Conservation (phyloP, 2,329 filamentous ascomycete species). For the Fusarium sp. region DNA sequence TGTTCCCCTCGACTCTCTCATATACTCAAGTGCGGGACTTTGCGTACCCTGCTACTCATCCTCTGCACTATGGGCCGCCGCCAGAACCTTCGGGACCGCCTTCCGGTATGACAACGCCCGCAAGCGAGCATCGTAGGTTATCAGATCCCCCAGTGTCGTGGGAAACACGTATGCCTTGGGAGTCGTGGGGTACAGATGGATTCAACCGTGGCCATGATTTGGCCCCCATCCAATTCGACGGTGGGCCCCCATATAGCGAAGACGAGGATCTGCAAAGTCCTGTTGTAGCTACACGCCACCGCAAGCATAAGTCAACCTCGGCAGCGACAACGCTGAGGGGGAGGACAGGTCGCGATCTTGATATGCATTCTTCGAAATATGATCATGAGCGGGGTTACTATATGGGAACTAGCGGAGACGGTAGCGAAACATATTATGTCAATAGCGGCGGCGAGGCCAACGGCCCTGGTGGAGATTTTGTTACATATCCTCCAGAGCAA, state of each 20-base stretch:
- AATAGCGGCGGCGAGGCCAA: slow-evolving; percentile 75
- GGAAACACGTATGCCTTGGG: slow-evolving; percentile 74
- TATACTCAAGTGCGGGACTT: slow-evolving; percentile 97
- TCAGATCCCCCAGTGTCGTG: slow-evolving; percentile 83
- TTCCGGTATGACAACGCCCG: slow-evolving; percentile 85
- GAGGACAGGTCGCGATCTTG: slow-evolving; percentile 58
- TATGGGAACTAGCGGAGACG: slow-evolving; percentile 73
- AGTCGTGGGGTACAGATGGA: slow-evolving; percentile 62
- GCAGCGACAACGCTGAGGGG: slow-evolving; percentile 56
- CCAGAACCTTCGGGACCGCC: slow-evolving; percentile 75
- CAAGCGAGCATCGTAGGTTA: slow-evolving; percentile 80
- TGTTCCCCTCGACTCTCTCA: slow-evolving; percentile 84
- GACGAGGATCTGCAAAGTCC: slow-evolving; percentile 95
- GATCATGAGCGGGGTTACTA: slow-evolving; percentile 74
- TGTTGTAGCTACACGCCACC: slow-evolving; percentile 84
- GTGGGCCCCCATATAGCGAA: slow-evolving; percentile 93
- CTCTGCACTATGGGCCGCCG: slow-evolving; percentile 93
- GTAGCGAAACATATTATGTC: slow-evolving; percentile 79
- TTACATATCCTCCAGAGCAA: slow-evolving; percentile 78
- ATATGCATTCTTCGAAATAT: slow-evolving; percentile 60
- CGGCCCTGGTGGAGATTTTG: slow-evolving; percentile 81
- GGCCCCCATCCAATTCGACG: slow-evolving; percentile 83
- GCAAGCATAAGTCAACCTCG: slow-evolving; percentile 81
- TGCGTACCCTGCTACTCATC: slow-evolving; percentile 84
- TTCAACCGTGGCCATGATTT: slow-evolving; percentile 75